phyloP scores from a whole-genome alignment of 148 eudicot species.

The Dianthus caryophyllus region DNA sequence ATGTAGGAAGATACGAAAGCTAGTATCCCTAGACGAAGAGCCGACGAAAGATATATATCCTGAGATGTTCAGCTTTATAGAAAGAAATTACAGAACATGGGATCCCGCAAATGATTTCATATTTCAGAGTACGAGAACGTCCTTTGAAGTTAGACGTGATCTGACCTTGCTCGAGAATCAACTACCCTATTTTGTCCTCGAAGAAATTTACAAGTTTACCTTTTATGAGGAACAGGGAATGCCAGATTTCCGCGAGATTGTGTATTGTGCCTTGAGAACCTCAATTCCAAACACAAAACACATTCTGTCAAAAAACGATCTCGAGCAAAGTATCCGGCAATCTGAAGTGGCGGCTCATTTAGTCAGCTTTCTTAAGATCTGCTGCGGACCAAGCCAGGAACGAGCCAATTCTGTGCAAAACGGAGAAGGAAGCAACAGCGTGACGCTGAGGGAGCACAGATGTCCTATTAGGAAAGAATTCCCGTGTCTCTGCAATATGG shows the following conservation, averaged over 20 bases:
- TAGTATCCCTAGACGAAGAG: neutral
- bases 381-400: neutral
- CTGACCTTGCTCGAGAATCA: constrained; percentile 19
- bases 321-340: neutral
- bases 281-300: constrained; percentile 19
- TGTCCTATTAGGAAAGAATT: neutral
- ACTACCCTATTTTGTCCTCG: constrained; percentile 9
- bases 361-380: constrained; percentile 15
- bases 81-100: neutral
- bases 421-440: too few species aligned
- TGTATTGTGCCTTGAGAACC: constrained; percentile 20
- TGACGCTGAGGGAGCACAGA: too few species aligned
- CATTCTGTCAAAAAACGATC: constrained; percentile 3
- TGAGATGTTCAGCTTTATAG: neutral
- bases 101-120: constrained; percentile 10
- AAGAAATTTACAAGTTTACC: constrained; percentile 5
- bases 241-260: constrained; percentile 3
- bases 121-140: constrained; percentile 14
- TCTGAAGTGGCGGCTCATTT: constrained; percentile 9
- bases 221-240: neutral
- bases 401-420: too few species aligned
- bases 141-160: constrained; percentile 22
- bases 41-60: neutral
- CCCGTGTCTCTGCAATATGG: constrained; percentile 18
- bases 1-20: constrained; percentile 14